Conservation (phyloP, 495 filamentous ascomycete species). For the Aspergillus homomorphus region DNA sequence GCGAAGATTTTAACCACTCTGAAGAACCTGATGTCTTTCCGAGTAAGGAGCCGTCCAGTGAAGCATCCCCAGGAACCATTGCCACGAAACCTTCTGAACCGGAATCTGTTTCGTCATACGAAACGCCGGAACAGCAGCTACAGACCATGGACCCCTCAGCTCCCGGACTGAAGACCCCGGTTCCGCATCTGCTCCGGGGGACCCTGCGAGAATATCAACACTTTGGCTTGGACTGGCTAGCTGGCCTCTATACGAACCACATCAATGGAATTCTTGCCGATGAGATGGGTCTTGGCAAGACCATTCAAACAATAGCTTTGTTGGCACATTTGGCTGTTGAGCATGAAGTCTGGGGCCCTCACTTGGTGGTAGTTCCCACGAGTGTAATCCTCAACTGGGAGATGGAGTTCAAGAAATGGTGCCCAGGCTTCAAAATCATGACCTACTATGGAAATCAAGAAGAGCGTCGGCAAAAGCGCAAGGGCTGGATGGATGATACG, state of each 20-base stretch:
- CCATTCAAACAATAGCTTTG: conserved; percentile 95
- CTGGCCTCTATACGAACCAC: conserved; percentile 82
- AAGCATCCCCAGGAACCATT: conserved; percentile 57
- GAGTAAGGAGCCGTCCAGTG: conserved; percentile 39
- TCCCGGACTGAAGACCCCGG: conserved; percentile 60
- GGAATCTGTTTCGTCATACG: conserved; percentile 62
- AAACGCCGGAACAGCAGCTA: conserved; percentile 38
- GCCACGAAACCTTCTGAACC: conserved; percentile 66
- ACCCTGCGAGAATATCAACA: conserved; percentile 96
- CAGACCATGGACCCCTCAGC: conserved; percentile 33
- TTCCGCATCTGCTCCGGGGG: conserved; percentile 87
- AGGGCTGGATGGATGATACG: conserved; percentile 86
- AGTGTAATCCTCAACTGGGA: conserved; percentile 99
- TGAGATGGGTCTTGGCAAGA: conserved; percentile 99
- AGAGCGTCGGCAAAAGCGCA: conserved; percentile 84
- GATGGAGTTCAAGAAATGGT: conserved; percentile 99
- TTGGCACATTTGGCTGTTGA: conserved; percentile 90
- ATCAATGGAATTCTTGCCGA: conserved; percentile 99
- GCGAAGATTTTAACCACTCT: background rate
- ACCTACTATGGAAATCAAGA: conserved; percentile 94
- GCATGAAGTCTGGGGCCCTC: conserved; percentile 91
- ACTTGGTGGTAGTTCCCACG: conserved; percentile 94
- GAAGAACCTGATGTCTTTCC: conserved; percentile 17
- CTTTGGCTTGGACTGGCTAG: conserved; percentile 94
- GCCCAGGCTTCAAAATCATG: conserved; percentile 95